Evolutionary conservation across 495 filamentous ascomycete genomes (phyloP), one percentile per base, ranked within the genome.

Genomic region (Xylaria nigripes): DNA sequence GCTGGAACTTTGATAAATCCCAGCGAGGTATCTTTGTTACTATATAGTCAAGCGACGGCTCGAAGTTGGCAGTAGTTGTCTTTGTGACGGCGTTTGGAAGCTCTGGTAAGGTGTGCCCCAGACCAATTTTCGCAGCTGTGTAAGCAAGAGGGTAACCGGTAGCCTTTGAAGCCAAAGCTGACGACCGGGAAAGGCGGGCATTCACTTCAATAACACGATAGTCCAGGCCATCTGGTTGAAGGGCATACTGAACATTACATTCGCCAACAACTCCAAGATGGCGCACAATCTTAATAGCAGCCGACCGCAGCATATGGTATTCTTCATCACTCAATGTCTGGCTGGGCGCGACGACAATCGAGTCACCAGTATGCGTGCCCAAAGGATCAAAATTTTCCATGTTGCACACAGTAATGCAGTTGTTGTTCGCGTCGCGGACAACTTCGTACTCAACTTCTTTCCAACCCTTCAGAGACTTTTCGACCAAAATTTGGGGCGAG

Each of bases 401-500:
- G 76, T 97, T 97, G 77, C 92, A 97, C 43, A 97, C 92, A 16
- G 92, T 97, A 61, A 97, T 96, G 70, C 93, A 96, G 75, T 97
- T 97, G 78, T 96, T 93, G 61, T 83, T 79, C 43, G 86, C 86
- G 70, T 97, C 92, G 53, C 92, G 84, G 34, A 97, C 92, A 30
- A 97, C 92, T 69, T 97, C 92, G 66, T 97, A 97, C 69, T 97
- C 92, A 50, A 95, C 86, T 71, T 97, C 92, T 73, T 97, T 97
- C 92, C 92, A 98, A 62, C 92, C 92, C 74, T 96, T 96, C 46
- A 98, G 83, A n/a, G 91, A 96, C 76, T 98, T 98, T 77, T 98
- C 92, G 41, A 98, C 91, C 57, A 98, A 71, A 59, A 98, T 96
- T 69, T 98, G 92, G 43, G 92, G 90, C 21, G 93, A 88, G n/a